Percentiles rank a stretch among this genome's conserved stretches.
These are phyloP conservation scores for Schoenoplectus triqueter DNA, from an alignment of 202 grass and related monocot species.

Conservation along the genomic window DNA sequence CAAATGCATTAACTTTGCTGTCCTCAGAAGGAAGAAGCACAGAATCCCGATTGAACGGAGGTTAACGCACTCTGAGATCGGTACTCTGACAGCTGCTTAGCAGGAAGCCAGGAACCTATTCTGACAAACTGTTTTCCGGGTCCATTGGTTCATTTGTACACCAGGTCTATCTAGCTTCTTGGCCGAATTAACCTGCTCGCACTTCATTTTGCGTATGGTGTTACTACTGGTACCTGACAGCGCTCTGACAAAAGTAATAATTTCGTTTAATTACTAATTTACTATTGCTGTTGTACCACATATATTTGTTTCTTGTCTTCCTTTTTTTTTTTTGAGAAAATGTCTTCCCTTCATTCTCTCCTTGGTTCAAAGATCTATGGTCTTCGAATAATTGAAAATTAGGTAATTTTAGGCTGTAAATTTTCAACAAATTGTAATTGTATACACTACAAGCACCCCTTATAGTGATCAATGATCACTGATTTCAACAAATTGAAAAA, in stretches of 20 bases:
- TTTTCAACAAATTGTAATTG: background rate
- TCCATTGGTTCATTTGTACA: background rate
- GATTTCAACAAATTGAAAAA: too few species aligned
- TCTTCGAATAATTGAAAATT: background rate
- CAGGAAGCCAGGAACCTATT: background rate
- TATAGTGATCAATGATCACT: too few species aligned
- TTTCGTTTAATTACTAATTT: conserved; percentile 17
- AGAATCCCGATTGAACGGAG: background rate
- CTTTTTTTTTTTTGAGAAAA: background rate
- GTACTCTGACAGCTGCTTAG: background rate
- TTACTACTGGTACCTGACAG: conserved; percentile 3
- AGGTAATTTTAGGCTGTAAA: background rate
- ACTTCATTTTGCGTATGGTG: conserved; percentile 23
- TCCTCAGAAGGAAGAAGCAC: background rate
- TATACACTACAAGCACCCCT: too few species aligned
- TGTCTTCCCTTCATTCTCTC: background rate
- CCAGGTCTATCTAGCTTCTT: conserved; percentile 19
- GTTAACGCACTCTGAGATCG: background rate
- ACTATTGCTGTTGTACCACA: background rate
- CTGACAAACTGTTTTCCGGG: background rate
- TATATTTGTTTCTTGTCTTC: background rate
- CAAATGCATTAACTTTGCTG: background rate
- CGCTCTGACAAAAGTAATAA: conserved; percentile 27
- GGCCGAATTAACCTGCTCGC: background rate
- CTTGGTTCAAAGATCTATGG: background rate